Conservation (phyloP, 495 filamentous ascomycete species). For the Penicillium malachiteum region DNA sequence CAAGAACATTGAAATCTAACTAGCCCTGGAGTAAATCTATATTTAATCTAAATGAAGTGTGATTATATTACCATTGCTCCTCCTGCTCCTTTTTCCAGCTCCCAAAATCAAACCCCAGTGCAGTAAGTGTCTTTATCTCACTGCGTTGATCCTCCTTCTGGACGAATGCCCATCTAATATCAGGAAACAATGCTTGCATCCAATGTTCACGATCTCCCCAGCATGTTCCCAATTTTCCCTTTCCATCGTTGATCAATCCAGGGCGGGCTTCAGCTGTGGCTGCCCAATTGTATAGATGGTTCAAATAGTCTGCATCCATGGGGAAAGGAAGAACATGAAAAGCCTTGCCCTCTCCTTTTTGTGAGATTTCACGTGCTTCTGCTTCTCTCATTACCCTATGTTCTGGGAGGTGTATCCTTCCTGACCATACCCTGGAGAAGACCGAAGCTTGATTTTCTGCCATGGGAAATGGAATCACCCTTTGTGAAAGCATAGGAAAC, state of each 20-base stretch:
- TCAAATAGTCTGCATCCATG: slow-evolving; percentile 76
- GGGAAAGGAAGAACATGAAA: slow-evolving; percentile 73
- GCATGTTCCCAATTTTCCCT: slow-evolving; percentile 60
- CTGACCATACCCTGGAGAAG: slow-evolving; percentile 73
- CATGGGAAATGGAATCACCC: slow-evolving; percentile 80
- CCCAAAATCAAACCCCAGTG: slow-evolving; percentile 62
- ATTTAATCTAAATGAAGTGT: background rate
- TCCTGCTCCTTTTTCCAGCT: slow-evolving; percentile 31
- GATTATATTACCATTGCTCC: background rate
- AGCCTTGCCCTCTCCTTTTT: slow-evolving; percentile 45
- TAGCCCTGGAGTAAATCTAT: background rate
- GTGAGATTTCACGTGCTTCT: slow-evolving; percentile 47
- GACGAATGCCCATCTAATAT: slow-evolving; percentile 56
- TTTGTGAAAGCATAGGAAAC: slow-evolving; percentile 72
- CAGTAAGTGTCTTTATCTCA: slow-evolving; percentile 47
- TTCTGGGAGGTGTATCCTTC: slow-evolving; percentile 61
- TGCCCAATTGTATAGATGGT: slow-evolving; percentile 64
- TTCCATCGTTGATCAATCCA: slow-evolving; percentile 45
- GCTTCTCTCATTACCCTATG: slow-evolving; percentile 62
- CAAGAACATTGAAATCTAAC: too few species aligned
- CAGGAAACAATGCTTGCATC: slow-evolving; percentile 53
- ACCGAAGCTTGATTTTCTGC: slow-evolving; percentile 76
- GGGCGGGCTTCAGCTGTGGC: slow-evolving; percentile 36
- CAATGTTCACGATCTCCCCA: slow-evolving; percentile 70
- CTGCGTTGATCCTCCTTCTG: slow-evolving; percentile 44